Evolutionary conservation across 345 rosid genomes (phyloP).

Genomic region (Mallotus nudiflorus): DNA sequence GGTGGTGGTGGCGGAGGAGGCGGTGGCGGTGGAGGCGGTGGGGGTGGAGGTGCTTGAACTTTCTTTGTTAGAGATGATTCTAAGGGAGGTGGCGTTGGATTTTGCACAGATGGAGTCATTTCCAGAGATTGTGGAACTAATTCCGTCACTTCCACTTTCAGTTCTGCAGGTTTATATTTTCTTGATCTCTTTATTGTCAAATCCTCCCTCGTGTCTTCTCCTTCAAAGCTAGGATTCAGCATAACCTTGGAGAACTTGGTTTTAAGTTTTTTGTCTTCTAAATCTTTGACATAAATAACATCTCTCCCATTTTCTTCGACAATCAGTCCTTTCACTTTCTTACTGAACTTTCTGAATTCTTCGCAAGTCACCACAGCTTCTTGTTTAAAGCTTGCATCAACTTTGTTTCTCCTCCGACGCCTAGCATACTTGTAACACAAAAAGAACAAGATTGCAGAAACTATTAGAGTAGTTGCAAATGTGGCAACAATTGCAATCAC

Average conservation of each 20-base stretch:
- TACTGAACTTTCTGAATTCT: constrained; percentile 34
- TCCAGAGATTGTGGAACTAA: neutral
- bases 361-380: constrained; percentile 29
- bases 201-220: constrained; percentile 32
- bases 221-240: constrained; percentile 45
- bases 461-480: constrained; percentile 27
- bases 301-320: constrained; percentile 51
- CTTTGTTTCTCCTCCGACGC: constrained; percentile 8
- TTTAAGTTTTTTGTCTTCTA: constrained; percentile 31
- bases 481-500: constrained; percentile 31
- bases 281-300: constrained; percentile 52
- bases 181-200: constrained; percentile 4
- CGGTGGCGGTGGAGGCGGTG: constrained; percentile 17
- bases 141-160: constrained; percentile 5
- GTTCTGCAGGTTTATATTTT: constrained; percentile 11
- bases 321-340: constrained; percentile 47
- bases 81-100: constrained; percentile 4
- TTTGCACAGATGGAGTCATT: neutral
- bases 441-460: constrained; percentile 33
- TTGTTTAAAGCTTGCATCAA: constrained; percentile 33
- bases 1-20: constrained; percentile 9
- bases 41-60: constrained; percentile 10
- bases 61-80: constrained; percentile 2
- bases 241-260: constrained; percentile 33
- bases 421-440: constrained; percentile 23